Evolutionary conservation across 331 rosid species (phyloP), one percentile per base, ranked within the genome.

Genomic region (Quercus lobata): DNA sequence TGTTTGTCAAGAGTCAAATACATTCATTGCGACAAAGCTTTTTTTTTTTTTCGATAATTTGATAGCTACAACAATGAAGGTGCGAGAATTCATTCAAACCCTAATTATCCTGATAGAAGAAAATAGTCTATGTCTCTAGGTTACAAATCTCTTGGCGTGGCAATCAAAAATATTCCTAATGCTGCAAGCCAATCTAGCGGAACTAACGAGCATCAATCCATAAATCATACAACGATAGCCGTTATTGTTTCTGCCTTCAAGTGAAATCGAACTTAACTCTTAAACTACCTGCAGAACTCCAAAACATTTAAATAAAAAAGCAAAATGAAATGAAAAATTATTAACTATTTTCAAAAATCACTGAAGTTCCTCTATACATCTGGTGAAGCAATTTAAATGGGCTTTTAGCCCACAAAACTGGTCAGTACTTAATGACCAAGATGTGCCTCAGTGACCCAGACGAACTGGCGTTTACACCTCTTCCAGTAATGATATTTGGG

Each of bases 381-480:
- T 55, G 69, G 72, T 49, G 72, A 73, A 54, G 24, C 25, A 56
- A 11, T 52, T 83, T 78, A 25, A 71, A 66, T 63, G 75, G 54
- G 62, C 75, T 70, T 77, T 62, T 79, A 81, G 73, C 80, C 78
- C 85, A 72, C 73, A 80, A 74, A 79, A 88, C 77, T 75, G 83
- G 86, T 84, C 75, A 84, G 80, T 77, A 68, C 58, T 76, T 35
- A 25, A 69, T n/a, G 73, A 73, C 71, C 73, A 71, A 32, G 62
- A 68, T 60, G 78, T 65, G 58, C 77, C 32, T 49, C 34, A 18
- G 34, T 56, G 57, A 19, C 68, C 34, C 69, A 15, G 52, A 32
- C 76, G 70, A 60, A 62, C 19, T 57, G 34, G 46, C 37, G 25
- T 27, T 41, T 41, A 53, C 65, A 49, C 53, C 74, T 21, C 83